Percentiles rank a stretch among this genome's conserved stretches.
Conservation (phyloP, 768 basidiomycete genomes). For the Ramaria rubella region DNA sequence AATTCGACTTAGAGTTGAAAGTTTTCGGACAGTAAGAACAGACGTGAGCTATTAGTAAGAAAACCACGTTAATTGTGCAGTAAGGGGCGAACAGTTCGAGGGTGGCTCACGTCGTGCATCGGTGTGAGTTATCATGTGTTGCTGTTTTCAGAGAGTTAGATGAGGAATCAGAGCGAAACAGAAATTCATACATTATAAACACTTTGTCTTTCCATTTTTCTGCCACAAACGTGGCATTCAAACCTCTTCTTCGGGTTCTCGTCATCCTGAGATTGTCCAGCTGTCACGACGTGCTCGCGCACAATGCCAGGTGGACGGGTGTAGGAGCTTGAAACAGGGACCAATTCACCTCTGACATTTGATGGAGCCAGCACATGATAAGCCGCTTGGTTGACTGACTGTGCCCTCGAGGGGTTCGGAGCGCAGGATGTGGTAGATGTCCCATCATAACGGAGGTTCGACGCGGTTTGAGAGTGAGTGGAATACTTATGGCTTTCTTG, state of each 20-base stretch:
- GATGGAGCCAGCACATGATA: constrained; percentile 9
- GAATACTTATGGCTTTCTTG: not conserved
- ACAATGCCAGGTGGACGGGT: constrained; percentile 9
- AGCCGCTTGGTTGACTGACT: not conserved
- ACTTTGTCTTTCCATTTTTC: constrained; percentile 8
- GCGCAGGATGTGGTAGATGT: not conserved
- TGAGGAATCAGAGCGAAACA: no score
- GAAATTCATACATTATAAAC: constrained; percentile 10
- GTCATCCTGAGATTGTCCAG: not conserved
- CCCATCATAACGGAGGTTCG: not conserved
- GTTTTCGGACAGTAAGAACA: constrained; percentile 4
- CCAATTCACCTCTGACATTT: not conserved
- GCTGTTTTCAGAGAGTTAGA: not conserved
- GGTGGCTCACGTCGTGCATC: constrained; percentile 2
- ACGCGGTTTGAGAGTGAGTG: not conserved
- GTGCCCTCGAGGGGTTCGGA: not conserved
- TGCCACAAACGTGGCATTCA: constrained; percentile 8
- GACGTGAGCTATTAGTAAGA: not conserved
- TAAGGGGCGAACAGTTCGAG: not conserved
- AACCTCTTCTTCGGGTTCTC: constrained; percentile 7
- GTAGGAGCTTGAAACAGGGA: constrained; percentile 6
- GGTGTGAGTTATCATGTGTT: constrained; percentile 12
- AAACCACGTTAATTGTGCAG: not conserved
- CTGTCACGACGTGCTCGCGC: not conserved
- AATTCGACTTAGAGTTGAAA: constrained; percentile 11